Percentiles rank a stretch among this genome's conserved stretches.
phyloP scores from a whole-genome alignment of 2,329 filamentous ascomycete genomes.

The Teratosphaeria viscida region DNA sequence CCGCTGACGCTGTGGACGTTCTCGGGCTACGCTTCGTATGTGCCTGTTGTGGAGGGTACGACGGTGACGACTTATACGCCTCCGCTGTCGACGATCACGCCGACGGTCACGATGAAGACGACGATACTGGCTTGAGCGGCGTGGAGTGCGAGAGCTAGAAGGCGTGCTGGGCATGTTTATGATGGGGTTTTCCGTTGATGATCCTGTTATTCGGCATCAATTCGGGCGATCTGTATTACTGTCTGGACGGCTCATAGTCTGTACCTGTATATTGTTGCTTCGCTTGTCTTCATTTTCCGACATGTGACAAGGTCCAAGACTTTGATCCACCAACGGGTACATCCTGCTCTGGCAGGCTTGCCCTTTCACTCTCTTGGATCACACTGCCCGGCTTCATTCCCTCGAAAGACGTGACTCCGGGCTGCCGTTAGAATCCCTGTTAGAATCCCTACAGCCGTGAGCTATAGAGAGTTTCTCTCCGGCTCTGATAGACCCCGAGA shows the following conservation, averaged over 20 bases:
- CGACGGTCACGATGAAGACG: background rate
- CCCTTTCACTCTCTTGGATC: background rate
- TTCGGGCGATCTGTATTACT: too few species aligned
- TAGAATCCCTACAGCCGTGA: background rate
- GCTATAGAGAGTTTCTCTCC: background rate
- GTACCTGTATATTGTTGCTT: too few species aligned
- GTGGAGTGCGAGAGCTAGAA: background rate
- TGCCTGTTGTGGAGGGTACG: background rate
- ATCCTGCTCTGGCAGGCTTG: too few species aligned
- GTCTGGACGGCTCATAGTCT: too few species aligned
- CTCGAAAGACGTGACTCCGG: background rate
- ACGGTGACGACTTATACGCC: background rate
- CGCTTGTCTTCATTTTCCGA: too few species aligned
- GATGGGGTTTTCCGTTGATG: too few species aligned
- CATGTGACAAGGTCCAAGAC: too few species aligned
- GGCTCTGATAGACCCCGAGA: background rate
- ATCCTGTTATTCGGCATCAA: too few species aligned
- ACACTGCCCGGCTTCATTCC: background rate
- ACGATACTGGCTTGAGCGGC: background rate
- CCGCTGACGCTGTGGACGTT: background rate
- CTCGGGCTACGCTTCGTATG: background rate
- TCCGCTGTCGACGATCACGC: background rate
- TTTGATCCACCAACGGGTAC: too few species aligned
- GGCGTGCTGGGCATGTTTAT: background rate
- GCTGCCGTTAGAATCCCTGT: background rate